Conservation (phyloP, 345 rosid genomes). For the Populus simonii region DNA sequence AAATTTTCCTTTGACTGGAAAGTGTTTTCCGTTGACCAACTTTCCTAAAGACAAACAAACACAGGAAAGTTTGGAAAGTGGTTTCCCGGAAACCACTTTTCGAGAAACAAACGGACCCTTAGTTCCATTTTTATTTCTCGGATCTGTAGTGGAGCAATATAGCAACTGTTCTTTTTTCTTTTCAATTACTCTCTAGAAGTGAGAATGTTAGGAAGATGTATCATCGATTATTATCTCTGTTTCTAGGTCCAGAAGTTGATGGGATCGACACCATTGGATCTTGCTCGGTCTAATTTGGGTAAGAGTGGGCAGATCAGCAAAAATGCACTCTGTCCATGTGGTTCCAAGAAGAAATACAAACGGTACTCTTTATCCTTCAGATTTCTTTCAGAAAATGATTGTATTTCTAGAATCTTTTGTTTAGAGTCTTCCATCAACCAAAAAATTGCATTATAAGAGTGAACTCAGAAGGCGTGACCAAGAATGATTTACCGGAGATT, state of each 20-base stretch:
- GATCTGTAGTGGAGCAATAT: too few species aligned
- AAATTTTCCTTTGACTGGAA: too few species aligned
- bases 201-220: not conserved
- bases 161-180: not conserved
- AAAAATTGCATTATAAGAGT: too few species aligned
- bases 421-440: not conserved
- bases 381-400: not conserved
- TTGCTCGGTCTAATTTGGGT: constrained; percentile 82
- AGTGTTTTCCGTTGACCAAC: too few species aligned
- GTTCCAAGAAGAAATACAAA: constrained; percentile 94
- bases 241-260: constrained; percentile 77
- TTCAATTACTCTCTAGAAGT: not conserved
- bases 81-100: too few species aligned
- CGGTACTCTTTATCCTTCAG: constrained; percentile 39
- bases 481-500: too few species aligned
- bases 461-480: too few species aligned
- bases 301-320: constrained; percentile 93
- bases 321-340: constrained; percentile 90
- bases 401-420: not conserved
- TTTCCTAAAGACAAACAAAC: too few species aligned
- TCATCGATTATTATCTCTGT: constrained; percentile 4
- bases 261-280: constrained; percentile 81
- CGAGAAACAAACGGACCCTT: too few species aligned
- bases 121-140: too few species aligned
- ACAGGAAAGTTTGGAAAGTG: too few species aligned